Conservation (phyloP, 139 green algal species). For the Coelastrella sp. region DNA sequence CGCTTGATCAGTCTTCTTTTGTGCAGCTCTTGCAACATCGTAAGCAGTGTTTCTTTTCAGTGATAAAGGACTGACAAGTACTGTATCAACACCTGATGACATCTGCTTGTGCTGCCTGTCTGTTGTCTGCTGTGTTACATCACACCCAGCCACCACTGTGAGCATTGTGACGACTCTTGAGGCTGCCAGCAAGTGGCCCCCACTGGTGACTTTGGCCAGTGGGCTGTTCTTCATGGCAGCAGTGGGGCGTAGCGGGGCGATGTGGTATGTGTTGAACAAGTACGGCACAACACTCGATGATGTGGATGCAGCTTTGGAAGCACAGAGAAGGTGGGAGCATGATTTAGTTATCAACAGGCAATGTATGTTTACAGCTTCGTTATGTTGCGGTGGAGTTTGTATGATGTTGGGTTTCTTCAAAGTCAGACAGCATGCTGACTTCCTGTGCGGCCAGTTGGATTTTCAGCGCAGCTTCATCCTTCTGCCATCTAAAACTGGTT, state of each 20-base stretch:
- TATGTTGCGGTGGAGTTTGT: too few relatives aligned
- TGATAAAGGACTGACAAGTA: too few relatives aligned
- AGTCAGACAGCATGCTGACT: too few relatives aligned
- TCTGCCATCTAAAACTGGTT: not conserved
- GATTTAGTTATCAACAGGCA: too few relatives aligned
- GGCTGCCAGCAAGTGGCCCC: slow-evolving; percentile 45
- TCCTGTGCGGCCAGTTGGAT: too few relatives aligned
- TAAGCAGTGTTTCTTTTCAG: too few relatives aligned
- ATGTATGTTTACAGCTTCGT: not conserved
- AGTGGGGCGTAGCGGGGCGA: slow-evolving; percentile 14
- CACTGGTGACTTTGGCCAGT: slow-evolving; percentile 37
- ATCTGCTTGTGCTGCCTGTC: not conserved
- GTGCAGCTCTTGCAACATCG: too few relatives aligned
- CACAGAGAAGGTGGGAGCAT: slow-evolving; percentile 19
- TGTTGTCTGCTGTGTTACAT: slow-evolving; percentile 5
- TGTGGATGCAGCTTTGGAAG: slow-evolving; percentile 44
- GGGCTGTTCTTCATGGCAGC: slow-evolving; percentile 49
- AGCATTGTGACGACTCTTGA: slow-evolving; percentile 35
- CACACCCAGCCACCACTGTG: slow-evolving; percentile 20
- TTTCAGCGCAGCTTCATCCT: too few relatives aligned
- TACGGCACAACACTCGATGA: slow-evolving; percentile 47
- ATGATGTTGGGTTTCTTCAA: too few relatives aligned
- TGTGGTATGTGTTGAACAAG: slow-evolving; percentile 50
- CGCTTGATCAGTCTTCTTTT: too few relatives aligned
- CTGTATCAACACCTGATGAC: too few relatives aligned